Percentiles rank a stretch among this genome's conserved stretches.
phyloP scores from a whole-genome alignment of 257 asterid genomes.

The Nicotiana otophora region DNA sequence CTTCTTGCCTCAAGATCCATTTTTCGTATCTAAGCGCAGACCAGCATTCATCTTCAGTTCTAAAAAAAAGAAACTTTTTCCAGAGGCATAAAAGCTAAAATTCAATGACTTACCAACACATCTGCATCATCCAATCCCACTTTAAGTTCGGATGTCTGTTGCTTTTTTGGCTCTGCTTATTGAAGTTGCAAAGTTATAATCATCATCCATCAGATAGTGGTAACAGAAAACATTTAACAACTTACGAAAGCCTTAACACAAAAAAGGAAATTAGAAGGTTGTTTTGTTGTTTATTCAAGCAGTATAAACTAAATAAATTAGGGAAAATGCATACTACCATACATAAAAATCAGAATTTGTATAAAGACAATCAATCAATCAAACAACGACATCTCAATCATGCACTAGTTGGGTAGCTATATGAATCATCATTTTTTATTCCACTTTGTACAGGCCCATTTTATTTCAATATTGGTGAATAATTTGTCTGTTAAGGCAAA shows the following conservation, averaged over 20 bases:
- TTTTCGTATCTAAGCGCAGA: slow-evolving; percentile 57
- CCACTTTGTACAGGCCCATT: background rate
- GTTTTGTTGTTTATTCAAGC: background rate
- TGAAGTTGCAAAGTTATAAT: background rate
- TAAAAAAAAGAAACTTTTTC: background rate
- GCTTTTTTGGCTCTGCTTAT: slow-evolving; percentile 62
- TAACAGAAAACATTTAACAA: background rate
- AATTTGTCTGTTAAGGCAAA: background rate
- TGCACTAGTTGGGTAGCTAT: background rate
- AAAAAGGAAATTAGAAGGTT: background rate
- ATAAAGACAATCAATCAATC: background rate
- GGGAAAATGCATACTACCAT: background rate
- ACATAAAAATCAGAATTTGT: background rate
- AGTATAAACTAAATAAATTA: background rate
- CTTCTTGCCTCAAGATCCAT: slow-evolving; percentile 98
- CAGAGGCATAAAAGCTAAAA: background rate
- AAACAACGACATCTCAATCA: background rate
- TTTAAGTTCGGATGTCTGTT: slow-evolving; percentile 55
- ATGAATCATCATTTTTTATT: background rate
- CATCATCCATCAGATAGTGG: background rate
- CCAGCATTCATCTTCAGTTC: slow-evolving; percentile 3
- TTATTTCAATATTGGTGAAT: background rate
- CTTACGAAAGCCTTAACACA: background rate
- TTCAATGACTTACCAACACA: slow-evolving; percentile 43
- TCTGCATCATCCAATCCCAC: slow-evolving; percentile 81